Evolutionary conservation across 163 green algal species (phyloP), one percentile per base, ranked within the genome.

Genomic region (Coccomyxa subellipsoidea): DNA sequence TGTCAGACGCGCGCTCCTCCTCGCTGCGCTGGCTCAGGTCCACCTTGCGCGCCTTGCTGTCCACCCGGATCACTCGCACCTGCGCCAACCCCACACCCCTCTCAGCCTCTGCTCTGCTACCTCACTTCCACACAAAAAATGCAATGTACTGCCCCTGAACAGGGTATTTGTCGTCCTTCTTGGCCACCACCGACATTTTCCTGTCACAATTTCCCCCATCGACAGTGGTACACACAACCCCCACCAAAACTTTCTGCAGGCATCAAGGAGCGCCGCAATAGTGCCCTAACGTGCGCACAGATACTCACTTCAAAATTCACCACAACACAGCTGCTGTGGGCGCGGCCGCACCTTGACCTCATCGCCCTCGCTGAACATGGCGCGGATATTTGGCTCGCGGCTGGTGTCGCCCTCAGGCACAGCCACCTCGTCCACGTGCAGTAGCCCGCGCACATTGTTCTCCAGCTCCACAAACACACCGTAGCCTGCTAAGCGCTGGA

Each of bases 391-490:
- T 7, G 34, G 32, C 3, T 77, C 70, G 32, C 70, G 32, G 70
- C 70, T 34, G 70, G 15, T 34, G 18, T 38, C 32, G 25, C 47
- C 47, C 47, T 59, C 47, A 7, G 47, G 80, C 35, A 83, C 76
- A 3, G 73, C 80, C 54, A 95, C 91, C 88, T 96, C 89, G 25
- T 82, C 87, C 37, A 88, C 78, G 80, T 96, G 93, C 77, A 96
- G 86, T 82, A 96, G 90, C 38, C 89, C 93, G 53, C 89, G 89
- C 34, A 90, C 73, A 78, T 88, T 90, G 25, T 92, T 89, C 32
- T 81, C 83, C 21, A 92, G 37, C 54, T 95, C 89, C 39, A 98
- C 71, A 82, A 97, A 98, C 6, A 85, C 85, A 54, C 93, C 94
- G 84, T 93, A 98, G 29, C 84, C 66, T 32, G 90, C 85, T 9